Evolutionary conservation across 805 yeast genomes (phyloP), one percentile per base, ranked within the genome.

Genomic region (Lipomyces lipofer): DNA sequence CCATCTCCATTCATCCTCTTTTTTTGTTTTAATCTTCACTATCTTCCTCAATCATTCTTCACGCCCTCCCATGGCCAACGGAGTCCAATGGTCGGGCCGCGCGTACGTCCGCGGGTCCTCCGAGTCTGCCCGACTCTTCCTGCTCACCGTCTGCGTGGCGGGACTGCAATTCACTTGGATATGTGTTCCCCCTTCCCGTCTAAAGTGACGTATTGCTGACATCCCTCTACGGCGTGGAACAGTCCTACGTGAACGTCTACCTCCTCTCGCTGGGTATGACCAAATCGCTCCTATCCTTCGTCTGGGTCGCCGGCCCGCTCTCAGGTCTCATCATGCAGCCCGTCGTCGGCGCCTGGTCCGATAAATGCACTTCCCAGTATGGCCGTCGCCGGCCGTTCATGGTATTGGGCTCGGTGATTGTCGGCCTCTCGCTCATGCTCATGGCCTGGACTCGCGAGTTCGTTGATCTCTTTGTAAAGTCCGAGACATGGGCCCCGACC

Each of bases 251-350:
- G 22, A 58, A 58, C 49, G 60, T 85, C 1, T 82, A 77, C 60
- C 66, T 83, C 13, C 68, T 82, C 17, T 79, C 84, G 0, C 68
- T 83, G 15, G 87, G 87, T 3, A 71, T 83, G 47, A 76, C 85
- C 1, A 81, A 81, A 62, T 75, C 79, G 28, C 64, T 75, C 1
- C 66, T 83, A 54, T 81, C 85, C 2, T 69, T 83, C 43, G 77
- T 83, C 4, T 83, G 87, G 88, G 74, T 83, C 21, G 85, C 86
- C 0, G 86, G 87, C 2, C 87, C 88, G 0, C 63, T 82, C 15
- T 78, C 84, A n/a, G 87, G 87, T 0, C 73, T 83, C 0, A 61
- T 83, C 24, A 85, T 85, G 3, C 87, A 83, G 66, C 88, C 88
- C 0, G 71, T 82, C 7, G 79, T 82, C 35, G 88, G 88, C 1